These are phyloP conservation scores for Hypoxylon fuscum DNA, from an alignment of 495 filamentous ascomycete genomes.

Conservation along the genomic window DNA sequence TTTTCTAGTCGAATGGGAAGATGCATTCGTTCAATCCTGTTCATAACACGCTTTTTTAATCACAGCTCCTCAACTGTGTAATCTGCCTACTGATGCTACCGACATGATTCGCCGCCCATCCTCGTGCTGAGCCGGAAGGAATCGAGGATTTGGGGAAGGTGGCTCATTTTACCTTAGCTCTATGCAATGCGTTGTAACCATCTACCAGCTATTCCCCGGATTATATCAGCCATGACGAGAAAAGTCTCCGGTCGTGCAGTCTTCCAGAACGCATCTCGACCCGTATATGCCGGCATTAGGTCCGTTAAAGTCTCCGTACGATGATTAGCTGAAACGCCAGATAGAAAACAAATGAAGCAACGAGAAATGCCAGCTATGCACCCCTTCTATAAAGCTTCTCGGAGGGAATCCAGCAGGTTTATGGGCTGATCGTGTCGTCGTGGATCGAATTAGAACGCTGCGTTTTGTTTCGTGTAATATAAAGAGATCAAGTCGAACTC, in stretches of 20 bases:
- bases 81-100: background rate
- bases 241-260: background rate
- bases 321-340: background rate
- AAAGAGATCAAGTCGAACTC: background rate
- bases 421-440: constrained; percentile 2
- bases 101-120: constrained; percentile 6
- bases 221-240: background rate
- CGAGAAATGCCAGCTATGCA: constrained; percentile 13
- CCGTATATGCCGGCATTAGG: background rate
- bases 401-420: background rate
- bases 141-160: background rate
- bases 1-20: background rate
- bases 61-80: background rate
- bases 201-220: background rate
- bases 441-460: constrained; percentile 15
- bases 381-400: constrained; percentile 1
- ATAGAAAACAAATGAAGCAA: background rate
- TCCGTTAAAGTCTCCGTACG: background rate
- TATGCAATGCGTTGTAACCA: background rate
- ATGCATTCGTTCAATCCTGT: constrained; percentile 2
- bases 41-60: background rate
- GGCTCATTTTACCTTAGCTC: background rate
- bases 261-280: background rate
- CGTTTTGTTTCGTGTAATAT: constrained; percentile 8
- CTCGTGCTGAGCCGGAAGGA: constrained; percentile 12